These are phyloP conservation scores for Alliaria petiolata DNA, from an alignment of 345 rosid species.

Conservation along the genomic window DNA sequence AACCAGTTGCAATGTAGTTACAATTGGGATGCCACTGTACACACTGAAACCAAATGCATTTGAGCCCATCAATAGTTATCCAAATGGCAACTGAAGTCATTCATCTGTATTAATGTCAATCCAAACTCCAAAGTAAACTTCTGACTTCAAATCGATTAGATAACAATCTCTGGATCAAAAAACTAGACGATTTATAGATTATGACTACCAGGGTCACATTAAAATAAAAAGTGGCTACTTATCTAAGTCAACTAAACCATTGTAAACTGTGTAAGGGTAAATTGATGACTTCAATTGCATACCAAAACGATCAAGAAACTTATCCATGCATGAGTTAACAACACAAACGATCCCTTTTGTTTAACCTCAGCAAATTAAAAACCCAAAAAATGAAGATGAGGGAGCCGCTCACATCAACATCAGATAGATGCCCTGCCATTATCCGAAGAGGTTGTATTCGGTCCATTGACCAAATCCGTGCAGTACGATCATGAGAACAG, in stretches of 20 bases:
- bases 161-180: not conserved
- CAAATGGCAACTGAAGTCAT: not conserved
- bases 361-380: not conserved
- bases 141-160: not conserved
- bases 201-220: not conserved
- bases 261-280: not conserved
- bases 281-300: not conserved
- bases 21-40: conserved; percentile 98
- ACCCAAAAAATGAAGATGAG: not conserved
- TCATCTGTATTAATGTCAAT: not conserved
- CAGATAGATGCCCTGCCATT: conserved; percentile 98
- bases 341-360: not conserved
- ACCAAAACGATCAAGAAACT: not conserved
- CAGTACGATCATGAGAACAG: conserved; percentile 95
- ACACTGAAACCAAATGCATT: conserved; percentile 52
- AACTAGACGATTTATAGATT: not conserved
- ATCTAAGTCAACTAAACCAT: not conserved
- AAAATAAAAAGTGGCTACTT: not conserved
- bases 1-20: conserved; percentile 92
- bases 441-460: conserved; percentile 87
- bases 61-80: not conserved
- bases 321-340: not conserved
- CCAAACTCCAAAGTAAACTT: not conserved
- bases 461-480: conserved; percentile 95
- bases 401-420: conserved; percentile 75